Percentiles rank a stretch among this genome's conserved stretches.
phyloP scores from a whole-genome alignment of 164 flowering plant genomes.

The Houttuynia cordata region DNA sequence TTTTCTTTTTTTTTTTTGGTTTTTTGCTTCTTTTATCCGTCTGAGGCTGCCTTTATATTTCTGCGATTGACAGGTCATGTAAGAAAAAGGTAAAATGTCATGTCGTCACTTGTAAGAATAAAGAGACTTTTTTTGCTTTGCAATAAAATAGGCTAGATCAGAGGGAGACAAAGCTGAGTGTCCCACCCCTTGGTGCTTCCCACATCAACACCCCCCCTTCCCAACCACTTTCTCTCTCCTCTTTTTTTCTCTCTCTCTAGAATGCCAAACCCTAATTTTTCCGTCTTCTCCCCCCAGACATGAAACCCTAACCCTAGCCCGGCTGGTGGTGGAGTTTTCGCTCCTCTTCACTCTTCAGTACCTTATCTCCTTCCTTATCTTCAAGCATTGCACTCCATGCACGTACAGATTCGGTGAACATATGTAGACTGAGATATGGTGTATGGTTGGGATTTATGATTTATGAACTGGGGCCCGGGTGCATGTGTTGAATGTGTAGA shows the following conservation, averaged over 20 bases:
- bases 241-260: neutral
- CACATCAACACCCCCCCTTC: slow-evolving; percentile 7
- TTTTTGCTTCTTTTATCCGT: slow-evolving; percentile 4
- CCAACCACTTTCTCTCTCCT: neutral
- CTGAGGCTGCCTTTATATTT: slow-evolving; percentile 6
- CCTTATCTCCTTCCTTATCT: neutral
- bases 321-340: too few species aligned
- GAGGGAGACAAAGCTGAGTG: slow-evolving; percentile 2
- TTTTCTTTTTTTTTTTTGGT: neutral
- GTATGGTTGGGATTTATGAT: too few species aligned
- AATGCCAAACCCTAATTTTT: neutral
- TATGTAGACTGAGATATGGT: too few species aligned
- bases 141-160: neutral
- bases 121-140: neutral
- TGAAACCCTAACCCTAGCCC: slow-evolving; percentile 7
- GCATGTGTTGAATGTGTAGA: too few species aligned
- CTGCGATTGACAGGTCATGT: slow-evolving; percentile 14
- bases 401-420: neutral
- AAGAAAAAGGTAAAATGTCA: slow-evolving; percentile 3
- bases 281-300: neutral
- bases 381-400: neutral
- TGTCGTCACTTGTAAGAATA: slow-evolving; percentile 5
- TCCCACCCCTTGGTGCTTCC: slow-evolving; percentile 14
- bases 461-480: too few species aligned
- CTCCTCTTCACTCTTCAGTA: too few species aligned